Evolutionary conservation across 129 eudicot species (phyloP), one percentile per base, ranked within the genome.

Genomic region (Pulicaria dysenterica): DNA sequence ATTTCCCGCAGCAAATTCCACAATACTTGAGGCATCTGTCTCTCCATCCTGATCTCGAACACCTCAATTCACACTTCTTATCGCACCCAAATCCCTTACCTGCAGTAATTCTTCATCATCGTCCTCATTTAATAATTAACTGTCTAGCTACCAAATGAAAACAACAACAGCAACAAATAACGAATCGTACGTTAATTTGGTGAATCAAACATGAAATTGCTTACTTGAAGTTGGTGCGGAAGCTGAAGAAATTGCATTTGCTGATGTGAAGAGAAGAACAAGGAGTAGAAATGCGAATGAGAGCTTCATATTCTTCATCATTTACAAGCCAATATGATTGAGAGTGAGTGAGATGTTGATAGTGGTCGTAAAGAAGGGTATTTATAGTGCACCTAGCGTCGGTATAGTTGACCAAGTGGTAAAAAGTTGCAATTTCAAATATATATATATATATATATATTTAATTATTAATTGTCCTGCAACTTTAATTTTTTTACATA

Each of bases 1-100:
- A 79, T 54, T 57, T 73, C 1, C 54, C 79, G 65, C 83, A 79
- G 31, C 83, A 79, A 60, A 64, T 73, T 3, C 56, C 48, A 11
- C 79, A 64, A 17, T 64, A 64, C 69, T 64, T 64, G 17, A 64
- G 53, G 39, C 69, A 43, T 19, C 69, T 17, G 5, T 63, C 77
- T 34, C 8, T 48, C 69, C 69, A 73, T 14, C 69, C 70, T 3
- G 78, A 47, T 19, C 60, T 73, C 0, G 78, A 73, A 41, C 78
- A 73, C 50, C 78, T 63, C 40, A 73, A 31, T 7, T 47, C 44
- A 19, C 78, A 73, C 64, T 70, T 70, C 40, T 40, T 70, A n/a
- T 54, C 74, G 9, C 74, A 54, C 49, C 74, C 74, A 16, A 70
- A 40, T 11, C 31, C 31, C 31, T 12, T 12, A 54, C 64, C 74